These are phyloP conservation scores for Pseudonitzschia pungens DNA, from an alignment of 108 stramenopile genomes.

Conservation along the genomic window DNA sequence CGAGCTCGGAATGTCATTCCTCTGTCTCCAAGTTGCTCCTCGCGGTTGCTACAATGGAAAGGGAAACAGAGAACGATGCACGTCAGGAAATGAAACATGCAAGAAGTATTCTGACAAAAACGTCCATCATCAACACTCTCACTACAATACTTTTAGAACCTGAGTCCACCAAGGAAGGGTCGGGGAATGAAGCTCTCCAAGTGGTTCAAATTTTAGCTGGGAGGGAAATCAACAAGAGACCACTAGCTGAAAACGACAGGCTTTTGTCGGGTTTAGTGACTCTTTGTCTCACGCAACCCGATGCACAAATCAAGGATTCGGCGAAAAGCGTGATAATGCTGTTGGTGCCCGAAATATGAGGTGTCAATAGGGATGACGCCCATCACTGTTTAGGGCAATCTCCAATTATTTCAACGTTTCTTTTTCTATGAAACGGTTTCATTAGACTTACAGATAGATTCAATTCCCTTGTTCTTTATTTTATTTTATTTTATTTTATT, in stretches of 20 bases:
- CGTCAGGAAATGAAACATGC: neutral
- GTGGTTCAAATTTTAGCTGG: slow-evolving; percentile 15
- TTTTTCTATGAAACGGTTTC: too few species aligned
- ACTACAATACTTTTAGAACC: slow-evolving; percentile 17
- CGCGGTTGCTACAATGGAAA: slow-evolving; percentile 21
- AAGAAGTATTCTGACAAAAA: slow-evolving; percentile 25
- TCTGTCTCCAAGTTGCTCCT: slow-evolving; percentile 15
- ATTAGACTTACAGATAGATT: too few species aligned
- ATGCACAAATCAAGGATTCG: slow-evolving; percentile 16
- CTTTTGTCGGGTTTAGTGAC: slow-evolving; percentile 42
- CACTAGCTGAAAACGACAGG: slow-evolving; percentile 41
- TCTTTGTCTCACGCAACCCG: slow-evolving; percentile 30
- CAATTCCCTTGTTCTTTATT: too few species aligned
- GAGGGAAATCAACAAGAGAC: slow-evolving; percentile 26
- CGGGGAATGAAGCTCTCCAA: slow-evolving; percentile 26
- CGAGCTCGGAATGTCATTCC: slow-evolving; percentile 7
- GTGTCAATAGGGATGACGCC: neutral
- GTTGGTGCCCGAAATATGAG: slow-evolving; percentile 41
- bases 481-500: too few species aligned
- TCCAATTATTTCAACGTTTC: too few species aligned
- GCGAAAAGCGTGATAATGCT: slow-evolving; percentile 35
- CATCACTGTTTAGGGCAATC: neutral
- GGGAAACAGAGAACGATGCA: neutral
- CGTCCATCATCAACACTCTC: slow-evolving; percentile 25
- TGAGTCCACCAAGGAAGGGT: slow-evolving; percentile 2